Evolutionary conservation across 2,329 filamentous ascomycete genomes (phyloP).

Genomic region (Pezizomycotina sp.): DNA sequence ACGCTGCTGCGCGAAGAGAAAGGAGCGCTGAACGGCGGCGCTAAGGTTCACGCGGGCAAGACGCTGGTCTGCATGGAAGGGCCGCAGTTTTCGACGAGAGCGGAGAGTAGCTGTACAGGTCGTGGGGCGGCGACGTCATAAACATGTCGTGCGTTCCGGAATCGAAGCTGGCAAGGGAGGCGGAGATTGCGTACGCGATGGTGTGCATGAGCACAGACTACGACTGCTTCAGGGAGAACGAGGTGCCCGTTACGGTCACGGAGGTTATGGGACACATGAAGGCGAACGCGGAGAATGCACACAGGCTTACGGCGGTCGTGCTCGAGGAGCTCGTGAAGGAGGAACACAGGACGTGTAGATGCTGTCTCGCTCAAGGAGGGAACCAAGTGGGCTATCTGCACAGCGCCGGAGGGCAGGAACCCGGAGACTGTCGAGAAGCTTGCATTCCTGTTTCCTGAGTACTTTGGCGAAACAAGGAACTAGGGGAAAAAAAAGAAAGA

Average conservation of each 20-base stretch:
- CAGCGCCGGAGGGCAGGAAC: conserved; percentile 56
- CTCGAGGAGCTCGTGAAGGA: conserved; percentile 68
- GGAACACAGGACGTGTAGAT: conserved; percentile 57
- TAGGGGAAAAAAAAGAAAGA: too few relatives aligned
- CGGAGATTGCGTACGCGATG: conserved; percentile 93
- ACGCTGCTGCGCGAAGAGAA: conserved; percentile 35
- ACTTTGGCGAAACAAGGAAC: conserved; percentile 32
- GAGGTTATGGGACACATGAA: conserved; percentile 98
- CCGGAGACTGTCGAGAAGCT: conserved; percentile 63
- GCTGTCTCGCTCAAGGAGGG: conserved; percentile 69
- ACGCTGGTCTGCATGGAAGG: conserved; percentile 94
- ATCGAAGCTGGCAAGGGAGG: conserved; percentile 88
- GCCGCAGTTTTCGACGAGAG: conserved; percentile 93
- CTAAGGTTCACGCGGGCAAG: conserved; percentile 67
- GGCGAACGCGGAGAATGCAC: conserved; percentile 76
- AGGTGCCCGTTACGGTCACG: conserved; percentile 47
- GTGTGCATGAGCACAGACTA: conserved; percentile 99
- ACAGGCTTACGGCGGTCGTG: conserved; percentile 67
- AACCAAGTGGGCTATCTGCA: conserved; percentile 69
- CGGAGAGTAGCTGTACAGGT: conserved; percentile 86
- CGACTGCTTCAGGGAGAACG: conserved; percentile 60
- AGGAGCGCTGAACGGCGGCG: conserved; percentile 62
- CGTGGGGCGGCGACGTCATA: conserved; percentile 86
- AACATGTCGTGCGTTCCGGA: conserved; percentile 97
- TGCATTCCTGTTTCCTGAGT: conserved; percentile 74